Base-by-base conservation (phyloP, 1,284 basidiomycete species). In the Tilletiaria anomala region DNA sequence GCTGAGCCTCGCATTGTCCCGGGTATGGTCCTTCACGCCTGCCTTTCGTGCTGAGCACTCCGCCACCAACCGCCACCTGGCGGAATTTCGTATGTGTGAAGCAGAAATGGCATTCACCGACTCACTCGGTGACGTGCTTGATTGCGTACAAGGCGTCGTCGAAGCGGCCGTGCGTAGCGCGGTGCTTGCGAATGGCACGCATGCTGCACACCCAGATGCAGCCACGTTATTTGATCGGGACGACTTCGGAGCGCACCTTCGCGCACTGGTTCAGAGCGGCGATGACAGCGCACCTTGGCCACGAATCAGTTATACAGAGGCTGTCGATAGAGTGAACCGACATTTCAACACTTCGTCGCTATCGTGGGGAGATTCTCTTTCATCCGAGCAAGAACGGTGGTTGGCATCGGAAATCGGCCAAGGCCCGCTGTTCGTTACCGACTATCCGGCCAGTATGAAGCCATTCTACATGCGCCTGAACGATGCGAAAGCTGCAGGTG, bases 71-170 rank as follows among this genome's bases (percentile, higher is more conserved):
- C 75, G 91, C n/a, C 91, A 99, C 68, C 75, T 99, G 5, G 78
- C 85, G 37, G 93, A 99, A 65, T 99, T 97, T 68, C 93, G 86
- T 83, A 97, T 97, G 91, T 75, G 93, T 43, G 91, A 99, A 69
- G 87, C 83, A 0, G 91, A 66, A 21, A 42, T 58, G 42, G 53
- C 51, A 32, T 61, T 54, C 36, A 38, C 22, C n/a, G 40, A 40
- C 17, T 14, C 15, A 5, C 11, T 4, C 5, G 41, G 33, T 6
- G 19, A 36, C 5, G 48, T 60, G 2, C 38, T 61, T 34, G 45
- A 51, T 23, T 31, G 47, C 6, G 40, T 51, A 6, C 56, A 63
- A 37, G 49, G 42, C 6, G 32, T 53, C 39, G 26, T 61, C 23
- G 51, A 50, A n/a, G 12, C 31, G 2, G 51, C 39, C 2, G 38